These are phyloP conservation scores for Bryum argenteum DNA, from an alignment of 225 moss, liverwort and hornwort genomes.

Conservation along the genomic window DNA sequence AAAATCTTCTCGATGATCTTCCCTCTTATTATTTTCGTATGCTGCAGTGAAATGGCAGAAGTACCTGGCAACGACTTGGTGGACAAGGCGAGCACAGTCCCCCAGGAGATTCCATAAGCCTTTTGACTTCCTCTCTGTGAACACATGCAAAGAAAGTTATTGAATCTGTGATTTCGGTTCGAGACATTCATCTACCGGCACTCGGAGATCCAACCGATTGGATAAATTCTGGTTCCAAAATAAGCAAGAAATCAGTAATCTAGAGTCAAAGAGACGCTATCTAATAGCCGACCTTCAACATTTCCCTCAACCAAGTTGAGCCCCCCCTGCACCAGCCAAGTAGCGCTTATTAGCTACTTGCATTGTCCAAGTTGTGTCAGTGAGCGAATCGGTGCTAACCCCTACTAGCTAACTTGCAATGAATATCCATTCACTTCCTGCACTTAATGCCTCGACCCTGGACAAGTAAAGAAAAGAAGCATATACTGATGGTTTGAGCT, in stretches of 20 bases:
- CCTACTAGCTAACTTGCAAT: background rate
- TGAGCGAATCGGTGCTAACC: background rate
- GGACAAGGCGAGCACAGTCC: constrained; percentile 43
- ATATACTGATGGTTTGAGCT: background rate
- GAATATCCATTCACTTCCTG: background rate
- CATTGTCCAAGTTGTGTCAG: background rate
- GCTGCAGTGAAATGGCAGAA: background rate
- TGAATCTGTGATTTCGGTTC: background rate
- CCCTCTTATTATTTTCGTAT: background rate
- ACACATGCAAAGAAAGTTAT: constrained; percentile 28
- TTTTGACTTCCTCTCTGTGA: constrained; percentile 44
- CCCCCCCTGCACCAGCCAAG: background rate
- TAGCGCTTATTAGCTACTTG: background rate
- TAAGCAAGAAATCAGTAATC: background rate
- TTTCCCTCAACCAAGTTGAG: background rate
- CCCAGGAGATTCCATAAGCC: constrained; percentile 54
- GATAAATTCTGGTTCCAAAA: constrained; percentile 3
- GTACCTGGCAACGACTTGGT: constrained; percentile 56
- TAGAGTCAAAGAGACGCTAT: constrained; percentile 4
- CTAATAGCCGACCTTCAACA: constrained; percentile 16
- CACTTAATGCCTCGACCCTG: background rate
- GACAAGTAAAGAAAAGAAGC: background rate
- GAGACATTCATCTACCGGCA: constrained; percentile 3
- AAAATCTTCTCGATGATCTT: background rate
- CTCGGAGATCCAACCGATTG: constrained; percentile 13